phyloP scores from a whole-genome alignment of 1,139 yeast species.

The Entelexis sorbosivorans region DNA sequence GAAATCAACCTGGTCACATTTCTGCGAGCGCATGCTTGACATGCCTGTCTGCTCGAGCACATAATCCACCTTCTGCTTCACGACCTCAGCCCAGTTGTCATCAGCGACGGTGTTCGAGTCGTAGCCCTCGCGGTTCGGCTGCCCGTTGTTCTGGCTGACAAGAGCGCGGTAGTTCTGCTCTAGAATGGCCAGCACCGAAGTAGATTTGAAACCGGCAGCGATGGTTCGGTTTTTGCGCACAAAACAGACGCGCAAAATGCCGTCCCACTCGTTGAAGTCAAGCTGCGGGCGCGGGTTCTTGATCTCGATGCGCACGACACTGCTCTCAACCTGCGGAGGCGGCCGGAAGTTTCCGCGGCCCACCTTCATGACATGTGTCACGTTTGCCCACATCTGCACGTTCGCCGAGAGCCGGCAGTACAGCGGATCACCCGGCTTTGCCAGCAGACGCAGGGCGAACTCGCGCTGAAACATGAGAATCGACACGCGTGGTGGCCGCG shows the following conservation, averaged over 20 bases:
- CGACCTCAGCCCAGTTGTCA: conserved; percentile 38
- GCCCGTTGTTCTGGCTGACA: conserved; percentile 42
- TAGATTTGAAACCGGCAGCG: conserved; percentile 82
- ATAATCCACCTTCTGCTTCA: conserved; percentile 47
- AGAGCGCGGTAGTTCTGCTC: conserved; percentile 81
- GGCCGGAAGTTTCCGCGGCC: conserved; percentile 95
- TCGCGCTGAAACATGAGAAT: conserved; percentile 97
- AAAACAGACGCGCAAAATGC: conserved; percentile 76
- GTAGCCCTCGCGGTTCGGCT: conserved; percentile 30
- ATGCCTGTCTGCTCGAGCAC: conserved; percentile 64
- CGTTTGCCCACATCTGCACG: conserved; percentile 99
- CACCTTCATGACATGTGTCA: conserved; percentile 95
- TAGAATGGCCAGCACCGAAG: conserved; percentile 68
- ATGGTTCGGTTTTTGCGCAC: conserved; percentile 89
- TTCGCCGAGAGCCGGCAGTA: conserved; percentile 91
- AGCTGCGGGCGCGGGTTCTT: conserved; percentile 85
- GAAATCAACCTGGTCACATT: conserved; percentile 91
- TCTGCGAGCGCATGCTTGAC: conserved; percentile 80
- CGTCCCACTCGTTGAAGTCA: conserved; percentile 95
- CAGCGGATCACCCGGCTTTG: conserved; percentile 87
- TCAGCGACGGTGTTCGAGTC: conserved; percentile 25
- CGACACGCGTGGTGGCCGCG: conserved; percentile 88
- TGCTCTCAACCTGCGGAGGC: conserved; percentile 96
- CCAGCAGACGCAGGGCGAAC: conserved; percentile 82
- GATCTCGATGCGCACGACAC: conserved; percentile 87